Percentiles rank a stretch among this genome's conserved stretches.
These are phyloP conservation scores for Dictyophora rubrovolvata DNA, from an alignment of 768 basidiomycete species.

Conservation along the genomic window DNA sequence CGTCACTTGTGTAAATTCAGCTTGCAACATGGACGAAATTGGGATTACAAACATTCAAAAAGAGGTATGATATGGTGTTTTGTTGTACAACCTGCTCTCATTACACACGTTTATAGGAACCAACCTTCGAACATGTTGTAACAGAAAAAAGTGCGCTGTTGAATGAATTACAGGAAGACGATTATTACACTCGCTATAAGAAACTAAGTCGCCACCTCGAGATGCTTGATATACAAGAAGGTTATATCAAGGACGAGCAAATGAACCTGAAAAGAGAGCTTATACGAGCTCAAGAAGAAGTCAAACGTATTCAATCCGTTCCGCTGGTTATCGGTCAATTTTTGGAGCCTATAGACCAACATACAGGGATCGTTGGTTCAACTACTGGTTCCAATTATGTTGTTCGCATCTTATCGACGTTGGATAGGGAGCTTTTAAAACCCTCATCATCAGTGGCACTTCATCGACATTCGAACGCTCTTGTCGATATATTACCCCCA, in stretches of 20 bases:
- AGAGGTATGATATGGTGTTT: constrained; percentile 43
- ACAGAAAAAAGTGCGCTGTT: constrained; percentile 82
- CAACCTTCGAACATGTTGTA: constrained; percentile 78
- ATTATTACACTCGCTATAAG: constrained; percentile 96
- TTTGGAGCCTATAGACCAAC: constrained; percentile 96
- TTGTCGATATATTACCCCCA: constrained; percentile 96
- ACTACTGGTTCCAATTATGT: constrained; percentile 99
- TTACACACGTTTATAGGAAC: constrained; percentile 46
- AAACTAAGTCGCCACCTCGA: constrained; percentile 90
- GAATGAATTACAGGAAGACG: constrained; percentile 81
- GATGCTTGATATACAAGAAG: constrained; percentile 88
- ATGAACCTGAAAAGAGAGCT: constrained; percentile 96
- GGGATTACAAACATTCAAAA: constrained; percentile 69
- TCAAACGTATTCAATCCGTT: constrained; percentile 97
- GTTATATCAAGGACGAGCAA: constrained; percentile 98
- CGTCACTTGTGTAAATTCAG: constrained; percentile 1
- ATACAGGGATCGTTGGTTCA: constrained; percentile 92
- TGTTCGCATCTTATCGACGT: constrained; percentile 90
- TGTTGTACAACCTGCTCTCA: background rate
- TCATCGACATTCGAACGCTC: constrained; percentile 95
- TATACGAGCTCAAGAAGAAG: constrained; percentile 97
- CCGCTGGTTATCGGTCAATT: constrained; percentile 99
- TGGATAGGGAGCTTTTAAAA: constrained; percentile 95
- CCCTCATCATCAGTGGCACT: constrained; percentile 97
- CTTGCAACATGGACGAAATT: constrained; percentile 68